These are phyloP conservation scores for Phytophthora pinifolia DNA, from an alignment of 352 stramenopile species.

Conservation along the genomic window DNA sequence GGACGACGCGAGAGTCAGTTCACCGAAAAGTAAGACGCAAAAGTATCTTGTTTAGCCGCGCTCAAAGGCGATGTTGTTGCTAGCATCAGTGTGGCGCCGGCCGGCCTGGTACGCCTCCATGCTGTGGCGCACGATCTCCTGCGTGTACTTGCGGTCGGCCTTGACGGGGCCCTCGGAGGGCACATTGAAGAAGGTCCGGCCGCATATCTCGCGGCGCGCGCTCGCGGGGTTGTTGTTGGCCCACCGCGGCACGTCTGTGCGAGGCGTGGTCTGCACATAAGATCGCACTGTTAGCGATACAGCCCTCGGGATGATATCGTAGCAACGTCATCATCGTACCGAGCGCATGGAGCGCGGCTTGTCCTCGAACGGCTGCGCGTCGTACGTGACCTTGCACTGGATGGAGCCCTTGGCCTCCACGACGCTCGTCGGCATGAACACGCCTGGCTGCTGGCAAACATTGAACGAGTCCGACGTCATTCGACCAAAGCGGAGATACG, in stretches of 20 bases:
- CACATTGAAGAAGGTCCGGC: conserved; percentile 45
- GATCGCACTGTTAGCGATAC: conserved; percentile 9
- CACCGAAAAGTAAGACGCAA: background rate
- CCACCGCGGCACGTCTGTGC: conserved; percentile 43
- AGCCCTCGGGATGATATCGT: too few species aligned
- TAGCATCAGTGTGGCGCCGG: conserved; percentile 17
- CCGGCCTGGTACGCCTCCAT: conserved; percentile 45
- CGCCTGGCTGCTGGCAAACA: conserved; percentile 17
- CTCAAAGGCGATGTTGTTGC: conserved; percentile 7
- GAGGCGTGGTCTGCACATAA: conserved; percentile 20
- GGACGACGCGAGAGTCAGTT: conserved; percentile 10
- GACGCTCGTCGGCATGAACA: conserved; percentile 51
- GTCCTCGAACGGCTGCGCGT: conserved; percentile 49
- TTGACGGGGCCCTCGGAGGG: conserved; percentile 50
- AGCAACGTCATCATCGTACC: conserved; percentile 22
- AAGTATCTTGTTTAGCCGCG: conserved; percentile 15
- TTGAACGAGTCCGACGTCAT: conserved; percentile 8
- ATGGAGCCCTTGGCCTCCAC: conserved; percentile 61
- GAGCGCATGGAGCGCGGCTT: conserved; percentile 34
- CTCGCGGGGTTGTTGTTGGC: conserved; percentile 45
- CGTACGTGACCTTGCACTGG: conserved; percentile 53
- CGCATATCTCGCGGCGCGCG: conserved; percentile 48
- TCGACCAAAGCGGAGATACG: conserved; percentile 2
- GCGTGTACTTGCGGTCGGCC: conserved; percentile 63
- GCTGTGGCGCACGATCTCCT: conserved; percentile 62